phyloP scores from a whole-genome alignment of 2,329 filamentous ascomycete species.

The Monosporascus sp. region DNA sequence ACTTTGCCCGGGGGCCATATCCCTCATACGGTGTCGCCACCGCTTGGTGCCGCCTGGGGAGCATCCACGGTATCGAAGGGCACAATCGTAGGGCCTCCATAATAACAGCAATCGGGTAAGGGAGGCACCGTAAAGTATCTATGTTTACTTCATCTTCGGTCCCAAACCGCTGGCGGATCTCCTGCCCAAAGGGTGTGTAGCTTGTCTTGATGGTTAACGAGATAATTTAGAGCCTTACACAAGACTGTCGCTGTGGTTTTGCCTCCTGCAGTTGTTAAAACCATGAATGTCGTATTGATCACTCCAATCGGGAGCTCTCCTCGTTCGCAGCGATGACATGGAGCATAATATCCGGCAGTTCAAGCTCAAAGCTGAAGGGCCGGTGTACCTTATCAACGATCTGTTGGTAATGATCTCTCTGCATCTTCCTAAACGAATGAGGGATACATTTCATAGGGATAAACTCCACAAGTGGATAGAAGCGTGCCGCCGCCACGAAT shows the following conservation, averaged over 20 bases:
- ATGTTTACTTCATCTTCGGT: constrained; percentile 8
- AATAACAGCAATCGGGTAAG: constrained; percentile 15
- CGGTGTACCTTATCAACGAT: constrained; percentile 24
- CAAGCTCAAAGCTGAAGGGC: constrained; percentile 20
- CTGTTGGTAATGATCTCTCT: constrained; percentile 15
- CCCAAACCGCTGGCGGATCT: constrained; percentile 7
- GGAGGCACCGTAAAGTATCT: constrained; percentile 7
- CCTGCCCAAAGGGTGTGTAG: constrained; percentile 1
- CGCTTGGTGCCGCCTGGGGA: constrained; percentile 11
- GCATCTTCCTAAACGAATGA: constrained; percentile 12
- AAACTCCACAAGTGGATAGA: constrained; percentile 17
- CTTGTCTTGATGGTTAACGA: constrained; percentile 12
- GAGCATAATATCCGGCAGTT: constrained; percentile 26
- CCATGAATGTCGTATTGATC: constrained; percentile 27
- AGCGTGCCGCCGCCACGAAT: constrained; percentile 14
- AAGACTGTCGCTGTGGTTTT: constrained; percentile 24
- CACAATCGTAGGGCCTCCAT: constrained; percentile 16
- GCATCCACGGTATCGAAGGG: constrained; percentile 16
- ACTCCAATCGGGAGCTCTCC: constrained; percentile 15
- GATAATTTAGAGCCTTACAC: constrained; percentile 16
- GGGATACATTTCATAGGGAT: constrained; percentile 13
- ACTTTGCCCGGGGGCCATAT: constrained; percentile 14
- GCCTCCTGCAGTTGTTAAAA: constrained; percentile 24
- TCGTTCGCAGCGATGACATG: constrained; percentile 15
- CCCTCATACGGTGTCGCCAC: constrained; percentile 10